Evolutionary conservation across 805 yeast species (phyloP), one percentile per base, ranked within the genome.

Genomic region (Pichia cabralensis): DNA sequence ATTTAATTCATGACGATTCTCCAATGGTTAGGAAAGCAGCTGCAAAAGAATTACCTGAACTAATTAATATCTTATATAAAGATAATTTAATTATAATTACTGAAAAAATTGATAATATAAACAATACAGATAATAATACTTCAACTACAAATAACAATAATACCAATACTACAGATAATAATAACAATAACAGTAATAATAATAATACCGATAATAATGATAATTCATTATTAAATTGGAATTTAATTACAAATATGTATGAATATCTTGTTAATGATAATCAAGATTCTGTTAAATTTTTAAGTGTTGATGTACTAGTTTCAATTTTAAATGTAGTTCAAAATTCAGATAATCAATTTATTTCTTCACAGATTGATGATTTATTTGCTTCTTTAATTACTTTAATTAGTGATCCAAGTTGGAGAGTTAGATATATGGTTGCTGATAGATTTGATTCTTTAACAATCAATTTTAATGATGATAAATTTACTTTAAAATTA

Each of bases 11-110:
- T 44, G 97, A 92, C 57, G 98, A 92, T 39, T 83, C 95, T 14
- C 98, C 99, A 41, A 86, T 92, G 96, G 97, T 92, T 15, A 77
- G 95, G 59, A 78, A 96, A 54, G 81, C 95, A 8, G 94, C 96
- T 12, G 97, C 95, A 6, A 74, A 74, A 27, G 74, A 80, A 50
- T 69, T 92, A 46, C 96, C 98, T 3, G 64, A 58, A 24, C 61
- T 89, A 36, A 74, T 89, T 43, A 74, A 77, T 44, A 60, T 73
- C 33, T 66, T 80, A 38, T 49, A 61, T 12, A 36, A 7, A 20
- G 9, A 20, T 7, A 9, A 20, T 20, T 9, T 35, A 3, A 41
- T 40, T 19, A 55, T 50, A 35, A 45, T 47, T 32, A 45, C 50
- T 2, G 63, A 68, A 12, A 66, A 66, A 31, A 58, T 64, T 17